Evolutionary conservation across 2,329 filamentous ascomycete genomes (phyloP).

Genomic region (Shiraia sp.): DNA sequence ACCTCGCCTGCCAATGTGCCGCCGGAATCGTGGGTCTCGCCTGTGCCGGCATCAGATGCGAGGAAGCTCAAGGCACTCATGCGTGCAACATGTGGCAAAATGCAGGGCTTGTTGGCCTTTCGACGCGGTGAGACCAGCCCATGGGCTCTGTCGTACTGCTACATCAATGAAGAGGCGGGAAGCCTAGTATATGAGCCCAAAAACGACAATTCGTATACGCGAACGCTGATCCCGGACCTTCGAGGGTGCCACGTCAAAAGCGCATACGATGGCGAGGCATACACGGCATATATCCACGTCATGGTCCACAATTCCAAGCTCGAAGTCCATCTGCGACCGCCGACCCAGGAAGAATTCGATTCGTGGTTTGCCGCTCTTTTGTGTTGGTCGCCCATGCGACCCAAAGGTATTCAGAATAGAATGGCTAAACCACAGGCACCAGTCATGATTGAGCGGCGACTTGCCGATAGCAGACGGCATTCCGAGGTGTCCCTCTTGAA

Average conservation of each 20-base stretch:
- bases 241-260: conserved; percentile 71
- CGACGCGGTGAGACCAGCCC: conserved; percentile 62
- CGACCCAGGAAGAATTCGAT: conserved; percentile 69
- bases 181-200: conserved; percentile 75
- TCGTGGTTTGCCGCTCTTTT: conserved; percentile 79
- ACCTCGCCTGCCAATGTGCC: conserved; percentile 27
- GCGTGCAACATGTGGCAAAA: conserved; percentile 75
- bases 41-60: conserved; percentile 65
- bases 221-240: conserved; percentile 71
- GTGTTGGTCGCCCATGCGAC: conserved; percentile 78
- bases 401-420: conserved; percentile 59
- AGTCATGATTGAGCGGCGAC: conserved; percentile 39
- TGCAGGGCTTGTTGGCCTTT: conserved; percentile 79
- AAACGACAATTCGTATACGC: conserved; percentile 64
- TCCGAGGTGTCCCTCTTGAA: conserved; percentile 61
- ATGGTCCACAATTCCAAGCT: conserved; percentile 59
- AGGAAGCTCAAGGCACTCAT: conserved; percentile 75
- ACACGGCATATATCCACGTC: conserved; percentile 56
- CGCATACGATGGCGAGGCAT: conserved; percentile 52
- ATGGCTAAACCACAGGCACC: conserved; percentile 55
- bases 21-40: conserved; percentile 42
- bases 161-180: conserved; percentile 76
- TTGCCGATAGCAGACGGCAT: conserved; percentile 50
- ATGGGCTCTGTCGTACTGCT: conserved; percentile 74
- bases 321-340: conserved; percentile 68